Evolutionary conservation across 2,329 filamentous ascomycete species (phyloP), one percentile per base, ranked within the genome.

Genomic region (Trichophyton benhamiae): DNA sequence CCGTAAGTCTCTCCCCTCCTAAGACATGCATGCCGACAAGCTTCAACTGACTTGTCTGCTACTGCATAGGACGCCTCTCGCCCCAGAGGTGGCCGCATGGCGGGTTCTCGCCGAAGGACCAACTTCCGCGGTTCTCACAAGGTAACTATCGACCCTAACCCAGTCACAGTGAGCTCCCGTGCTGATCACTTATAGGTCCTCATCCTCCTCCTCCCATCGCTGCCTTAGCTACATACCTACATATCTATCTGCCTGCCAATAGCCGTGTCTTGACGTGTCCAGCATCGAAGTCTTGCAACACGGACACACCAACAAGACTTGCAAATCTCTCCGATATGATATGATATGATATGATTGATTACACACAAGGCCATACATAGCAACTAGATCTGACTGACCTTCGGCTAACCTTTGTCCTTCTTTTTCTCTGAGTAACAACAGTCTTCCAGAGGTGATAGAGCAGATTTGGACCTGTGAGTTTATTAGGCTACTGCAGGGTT

Each of bases 41-140:
- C 33, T 13, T 27, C 9, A 3, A 13, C 36, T 58, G 41, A 58
- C 55, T 2, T 55, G 1, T 11, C 20, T 25, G 1, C 36, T 36
- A 4, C 30, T 38, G 44, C 42, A n/a, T 27, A 55, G 59, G 41
- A 57, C 27, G 2, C 65, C 52, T 62, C 64, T 59, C 70, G 74
- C 66, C 72, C 73, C 65, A 73, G 74, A 65, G 69, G 74, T 65
- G 69, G 71, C 65, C 67, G 74, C 65, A 63, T 62, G 41, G 64
- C 66, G 55, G 62, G 63, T 55, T 3, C 27, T 36, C 65, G 66
- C 58, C 76, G 77, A 67, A 74, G 78, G 62, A 72, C 76, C 71
- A 79, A 79, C 55, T 87, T 88, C 71, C 87, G 88, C 77, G 89
- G 89, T 77, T 83, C 92, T 74, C 91, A 87, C 91, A 95, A 95